phyloP scores from a whole-genome alignment of 176 grass and related monocot species.

The Avena insularis region DNA sequence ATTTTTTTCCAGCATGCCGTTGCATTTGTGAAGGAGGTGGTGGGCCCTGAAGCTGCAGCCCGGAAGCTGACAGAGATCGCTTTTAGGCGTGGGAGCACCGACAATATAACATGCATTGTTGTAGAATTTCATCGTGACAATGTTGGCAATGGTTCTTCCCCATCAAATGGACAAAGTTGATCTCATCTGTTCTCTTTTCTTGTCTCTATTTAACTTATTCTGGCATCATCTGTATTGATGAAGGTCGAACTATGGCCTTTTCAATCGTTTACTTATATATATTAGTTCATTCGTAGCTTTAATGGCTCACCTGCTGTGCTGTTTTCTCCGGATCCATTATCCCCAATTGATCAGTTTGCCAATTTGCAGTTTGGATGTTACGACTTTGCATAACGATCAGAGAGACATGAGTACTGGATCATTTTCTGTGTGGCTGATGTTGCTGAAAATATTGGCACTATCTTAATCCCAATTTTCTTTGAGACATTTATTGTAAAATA shows the following conservation, averaged over 20 bases:
- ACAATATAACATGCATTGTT: slow-evolving; percentile 90
- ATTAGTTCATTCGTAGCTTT: slow-evolving; percentile 26
- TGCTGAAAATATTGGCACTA: no score
- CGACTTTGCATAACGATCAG: no score
- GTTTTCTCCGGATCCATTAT: neutral
- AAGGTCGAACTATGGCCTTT: slow-evolving; percentile 16
- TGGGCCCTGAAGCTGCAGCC: slow-evolving; percentile 69
- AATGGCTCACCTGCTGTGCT: neutral
- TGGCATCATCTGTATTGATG: slow-evolving; percentile 35
- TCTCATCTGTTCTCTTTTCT: neutral
- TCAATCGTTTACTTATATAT: slow-evolving; percentile 46
- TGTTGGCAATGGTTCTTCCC: slow-evolving; percentile 40
- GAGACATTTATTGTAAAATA: no score
- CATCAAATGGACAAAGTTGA: slow-evolving; percentile 56
- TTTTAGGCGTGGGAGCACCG: slow-evolving; percentile 62
- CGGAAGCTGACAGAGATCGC: slow-evolving; percentile 76
- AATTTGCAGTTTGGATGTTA: no score
- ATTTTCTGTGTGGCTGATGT: no score
- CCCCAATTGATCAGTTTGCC: neutral
- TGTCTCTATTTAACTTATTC: slow-evolving; percentile 44
- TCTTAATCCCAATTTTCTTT: no score
- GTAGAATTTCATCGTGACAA: slow-evolving; percentile 73
- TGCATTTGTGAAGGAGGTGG: slow-evolving; percentile 66
- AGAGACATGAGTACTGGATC: no score
- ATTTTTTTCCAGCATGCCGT: slow-evolving; percentile 64